Base-by-base conservation (phyloP, 805 yeast species). In the Metschnikowia dekortorum region DNA sequence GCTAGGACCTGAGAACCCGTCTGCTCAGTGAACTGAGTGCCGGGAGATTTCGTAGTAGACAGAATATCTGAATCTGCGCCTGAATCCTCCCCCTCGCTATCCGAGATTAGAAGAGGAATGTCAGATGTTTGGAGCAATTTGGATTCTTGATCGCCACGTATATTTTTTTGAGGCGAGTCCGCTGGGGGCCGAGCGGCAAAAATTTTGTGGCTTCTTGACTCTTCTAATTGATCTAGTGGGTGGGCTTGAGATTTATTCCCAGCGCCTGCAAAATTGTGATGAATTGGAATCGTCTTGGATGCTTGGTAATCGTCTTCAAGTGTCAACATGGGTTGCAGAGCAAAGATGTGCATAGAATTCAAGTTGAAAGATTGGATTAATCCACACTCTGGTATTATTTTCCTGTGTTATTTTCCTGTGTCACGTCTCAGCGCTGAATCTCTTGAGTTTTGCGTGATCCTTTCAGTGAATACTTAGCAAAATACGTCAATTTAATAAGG, bases 41-140 rank as follows among this genome's bases (percentile, higher is more conserved):
- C 33, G 11, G 33, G 29, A 11, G 33, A 8, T 35, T 44, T 44
- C 18, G 46, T 51, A 29, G 30, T 59, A 50, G 49, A 51, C 14
- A 55, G 45, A 48, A 58, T 57, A 31, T 68, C 73, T 39, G 60
- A 63, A 38, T 66, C 69, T 4, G 67, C 63, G 16, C 46, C 55
- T 3, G 67, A 64, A 16, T 48, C 55, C 26, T 56, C 67, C 35
- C 66, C 73, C 32, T 57, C 61, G 55, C 61, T 54, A 47, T 69
- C 74, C 30, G 71, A 61, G 10, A 69, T 59, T 26, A 69, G 58
- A 31, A 62, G 60, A 8, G 74, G 74, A 42, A 68, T 59, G 49
- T 69, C 73, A 35, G 28, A 28, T 22, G 45, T 22, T n/a, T 42
- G 45, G 28, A 42, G n/a, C 45, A 32, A 26, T 13, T 37, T 16